Evolutionary conservation across 176 grass and related monocot genomes (phyloP), one percentile per base, ranked within the genome.

Genomic region (Oryza meyeriana): DNA sequence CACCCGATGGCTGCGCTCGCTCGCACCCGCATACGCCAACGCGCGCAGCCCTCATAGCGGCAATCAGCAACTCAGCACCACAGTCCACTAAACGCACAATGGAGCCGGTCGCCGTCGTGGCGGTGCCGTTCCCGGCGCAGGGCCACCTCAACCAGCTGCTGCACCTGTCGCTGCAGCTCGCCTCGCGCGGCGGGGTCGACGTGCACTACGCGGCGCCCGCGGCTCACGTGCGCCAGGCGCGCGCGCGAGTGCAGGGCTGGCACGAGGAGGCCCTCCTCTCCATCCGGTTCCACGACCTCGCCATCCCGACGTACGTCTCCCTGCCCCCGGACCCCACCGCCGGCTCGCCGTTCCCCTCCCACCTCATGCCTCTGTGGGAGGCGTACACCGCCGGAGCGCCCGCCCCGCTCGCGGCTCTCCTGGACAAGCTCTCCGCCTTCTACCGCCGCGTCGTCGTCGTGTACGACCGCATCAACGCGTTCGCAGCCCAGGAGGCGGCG

Each of bases 91-190:
- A 64, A 36, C 28, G 35, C 41, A n/a, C 27, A 13, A 48, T 6
- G 65, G 57, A 47, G 1, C 24, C 68, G 0, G 74, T 91, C 39
- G 87, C 79, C 30, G 82, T 90, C 20, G 93, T 87, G 22, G 76
- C 89, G 18, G 90, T 95, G 72, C 93, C 93, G 71, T 81, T 78
- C 74, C 87, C 90, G 22, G 78, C 87, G 33, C 93, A 95, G 65
- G 90, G 93, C 34, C 93, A 95, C 90, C 87, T 95, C 76, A 92
- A 91, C 87, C 93, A 92, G 76, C 81, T 92, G 35, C 93, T 92
- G 52, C 87, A 92, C 74, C 78, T 94, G 27, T 80, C 93, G 3
- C 72, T 92, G 57, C 44, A 74, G 61, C 85, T 94, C 67, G 91
- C 84, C 2, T 75, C 75, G 40, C 86, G 78, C 2, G 83, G 80